Conservation (phyloP, 352 stramenopile species). For the Plasmopara halstedii region DNA sequence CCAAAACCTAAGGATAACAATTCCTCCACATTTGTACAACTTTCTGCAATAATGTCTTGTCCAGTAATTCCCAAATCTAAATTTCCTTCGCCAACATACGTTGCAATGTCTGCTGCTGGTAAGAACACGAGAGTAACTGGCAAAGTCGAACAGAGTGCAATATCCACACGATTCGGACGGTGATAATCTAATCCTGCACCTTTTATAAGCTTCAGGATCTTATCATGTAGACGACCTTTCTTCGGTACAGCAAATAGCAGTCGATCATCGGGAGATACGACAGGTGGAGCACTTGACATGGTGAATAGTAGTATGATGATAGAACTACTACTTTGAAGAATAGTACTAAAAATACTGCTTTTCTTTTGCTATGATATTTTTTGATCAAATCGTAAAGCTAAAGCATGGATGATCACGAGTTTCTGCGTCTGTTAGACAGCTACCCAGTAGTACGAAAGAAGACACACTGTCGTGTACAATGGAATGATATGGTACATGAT, state of each 20-base stretch:
- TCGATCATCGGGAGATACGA: slow-evolving; percentile 44
- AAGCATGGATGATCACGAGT: slow-evolving; percentile 66
- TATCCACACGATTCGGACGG: slow-evolving; percentile 86
- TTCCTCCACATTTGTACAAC: slow-evolving; percentile 83
- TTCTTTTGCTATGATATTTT: no score
- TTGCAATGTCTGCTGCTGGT: slow-evolving; percentile 95
- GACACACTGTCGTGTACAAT: slow-evolving; percentile 70
- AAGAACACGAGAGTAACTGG: slow-evolving; percentile 97
- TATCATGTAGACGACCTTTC: slow-evolving; percentile 96
- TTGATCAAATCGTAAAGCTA: not conserved
- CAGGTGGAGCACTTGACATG: no score
- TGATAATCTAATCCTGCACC: slow-evolving; percentile 94
- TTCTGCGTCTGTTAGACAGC: slow-evolving; percentile 54
- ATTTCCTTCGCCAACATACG: slow-evolving; percentile 96
- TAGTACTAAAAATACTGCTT: no score
- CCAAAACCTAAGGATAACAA: slow-evolving; percentile 94
- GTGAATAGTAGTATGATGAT: no score
- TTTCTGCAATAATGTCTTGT: slow-evolving; percentile 92
- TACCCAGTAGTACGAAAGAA: slow-evolving; percentile 77
- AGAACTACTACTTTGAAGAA: not conserved
- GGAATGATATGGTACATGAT: slow-evolving; percentile 55
- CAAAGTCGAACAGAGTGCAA: slow-evolving; percentile 90
- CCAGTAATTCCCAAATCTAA: slow-evolving; percentile 98
- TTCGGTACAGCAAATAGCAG: slow-evolving; percentile 95
- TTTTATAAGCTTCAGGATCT: slow-evolving; percentile 93